phyloP scores from a whole-genome alignment of 495 filamentous ascomycete species.

The Penicillium paxilli region DNA sequence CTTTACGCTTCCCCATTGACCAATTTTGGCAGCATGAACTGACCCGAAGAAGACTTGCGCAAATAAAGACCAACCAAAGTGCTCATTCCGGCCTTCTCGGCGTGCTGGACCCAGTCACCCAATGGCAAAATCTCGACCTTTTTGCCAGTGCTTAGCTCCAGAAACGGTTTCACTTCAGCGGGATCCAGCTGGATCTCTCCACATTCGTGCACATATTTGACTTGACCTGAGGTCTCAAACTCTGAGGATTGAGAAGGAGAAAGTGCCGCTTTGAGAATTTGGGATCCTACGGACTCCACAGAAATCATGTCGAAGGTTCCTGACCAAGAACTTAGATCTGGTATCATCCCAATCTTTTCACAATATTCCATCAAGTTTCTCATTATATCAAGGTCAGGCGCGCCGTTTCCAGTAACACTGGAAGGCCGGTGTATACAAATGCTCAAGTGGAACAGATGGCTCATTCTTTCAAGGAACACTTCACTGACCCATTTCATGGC shows the following conservation, averaged over 20 bases:
- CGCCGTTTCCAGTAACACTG: constrained; percentile 7
- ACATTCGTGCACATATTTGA: constrained; percentile 10
- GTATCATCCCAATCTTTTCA: constrained; percentile 17
- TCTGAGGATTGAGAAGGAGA: neutral
- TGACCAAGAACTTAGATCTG: constrained; percentile 16
- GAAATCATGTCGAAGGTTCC: constrained; percentile 27
- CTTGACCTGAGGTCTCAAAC: neutral
- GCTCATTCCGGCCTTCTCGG: constrained; percentile 25
- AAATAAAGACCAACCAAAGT: constrained; percentile 19
- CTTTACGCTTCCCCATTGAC: constrained; percentile 6
- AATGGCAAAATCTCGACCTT: constrained; percentile 14
- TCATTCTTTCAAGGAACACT: neutral
- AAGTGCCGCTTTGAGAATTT: constrained; percentile 14
- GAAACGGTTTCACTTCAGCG: constrained; percentile 13
- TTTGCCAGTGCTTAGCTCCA: constrained; percentile 15
- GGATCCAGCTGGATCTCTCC: constrained; percentile 18
- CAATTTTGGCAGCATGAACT: constrained; percentile 19
- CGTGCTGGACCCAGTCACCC: constrained; percentile 15
- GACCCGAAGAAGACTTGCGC: constrained; percentile 15
- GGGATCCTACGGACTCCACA: constrained; percentile 19
- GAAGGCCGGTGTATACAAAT: neutral
- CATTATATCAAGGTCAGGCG: constrained; percentile 27
- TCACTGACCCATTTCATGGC: neutral
- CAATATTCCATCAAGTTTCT: constrained; percentile 23
- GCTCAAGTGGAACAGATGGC: neutral